Conservation (phyloP, 768 basidiomycete genomes). For the Calocybe gangraenosa region DNA sequence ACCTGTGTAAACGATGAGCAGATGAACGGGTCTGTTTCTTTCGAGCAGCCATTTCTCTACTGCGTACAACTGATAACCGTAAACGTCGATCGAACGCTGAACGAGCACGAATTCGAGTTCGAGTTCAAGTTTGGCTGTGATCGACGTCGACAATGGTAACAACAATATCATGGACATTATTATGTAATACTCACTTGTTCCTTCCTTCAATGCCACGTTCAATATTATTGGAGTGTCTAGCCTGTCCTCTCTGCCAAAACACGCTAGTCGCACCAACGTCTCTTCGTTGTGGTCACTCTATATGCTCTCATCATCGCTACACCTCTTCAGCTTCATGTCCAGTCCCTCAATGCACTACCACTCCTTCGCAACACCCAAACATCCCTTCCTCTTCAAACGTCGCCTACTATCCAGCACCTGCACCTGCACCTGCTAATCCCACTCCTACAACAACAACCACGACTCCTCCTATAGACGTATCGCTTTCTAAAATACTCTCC, state of each 20-base stretch:
- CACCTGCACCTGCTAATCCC: neutral
- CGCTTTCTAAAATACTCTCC: slow-evolving; percentile 49
- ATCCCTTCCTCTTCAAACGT: slow-evolving; percentile 39
- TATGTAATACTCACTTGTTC: neutral
- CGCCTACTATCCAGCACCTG: slow-evolving; percentile 29
- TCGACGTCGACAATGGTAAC: neutral
- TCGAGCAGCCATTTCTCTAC: slow-evolving; percentile 87
- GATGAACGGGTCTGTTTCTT: slow-evolving; percentile 52
- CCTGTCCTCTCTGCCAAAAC: slow-evolving; percentile 57
- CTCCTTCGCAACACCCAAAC: slow-evolving; percentile 24
- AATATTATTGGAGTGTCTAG: slow-evolving; percentile 15
- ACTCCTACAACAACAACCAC: slow-evolving; percentile 8
- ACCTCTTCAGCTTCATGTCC: slow-evolving; percentile 24
- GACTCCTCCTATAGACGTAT: slow-evolving; percentile 40
- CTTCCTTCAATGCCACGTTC: slow-evolving; percentile 9
- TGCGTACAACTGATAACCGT: slow-evolving; percentile 78
- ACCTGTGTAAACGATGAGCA: slow-evolving; percentile 75
- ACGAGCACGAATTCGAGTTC: too few relatives aligned
- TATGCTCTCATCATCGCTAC: slow-evolving; percentile 56
- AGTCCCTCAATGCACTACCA: slow-evolving; percentile 25
- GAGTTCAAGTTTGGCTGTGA: too few relatives aligned
- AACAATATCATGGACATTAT: neutral
- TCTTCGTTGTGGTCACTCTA: slow-evolving; percentile 79
- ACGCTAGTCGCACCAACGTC: slow-evolving; percentile 58
- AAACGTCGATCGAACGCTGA: slow-evolving; percentile 32